These are phyloP conservation scores for Whalleya microplaca DNA, from an alignment of 2,329 filamentous ascomycete genomes.

Conservation along the genomic window DNA sequence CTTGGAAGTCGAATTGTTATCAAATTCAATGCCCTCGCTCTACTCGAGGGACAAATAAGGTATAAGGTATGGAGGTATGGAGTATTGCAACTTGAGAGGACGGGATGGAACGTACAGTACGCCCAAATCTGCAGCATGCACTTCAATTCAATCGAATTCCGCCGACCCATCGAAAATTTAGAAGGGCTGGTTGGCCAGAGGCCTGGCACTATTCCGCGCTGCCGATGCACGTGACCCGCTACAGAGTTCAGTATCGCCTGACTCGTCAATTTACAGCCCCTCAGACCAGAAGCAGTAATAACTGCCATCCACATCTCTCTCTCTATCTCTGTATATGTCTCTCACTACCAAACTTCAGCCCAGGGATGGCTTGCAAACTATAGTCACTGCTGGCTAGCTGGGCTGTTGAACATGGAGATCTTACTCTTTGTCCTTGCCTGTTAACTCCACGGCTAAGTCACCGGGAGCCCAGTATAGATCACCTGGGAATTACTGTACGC, in stretches of 20 bases:
- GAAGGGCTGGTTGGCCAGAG: not conserved
- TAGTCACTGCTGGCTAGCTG: not conserved
- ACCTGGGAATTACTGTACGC: not conserved
- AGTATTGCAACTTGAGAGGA: slow-evolving; percentile 22
- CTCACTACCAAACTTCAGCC: not conserved
- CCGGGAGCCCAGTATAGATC: not conserved
- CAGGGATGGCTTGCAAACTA: not conserved
- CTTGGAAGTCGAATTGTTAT: slow-evolving; percentile 3
- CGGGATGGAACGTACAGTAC: not conserved
- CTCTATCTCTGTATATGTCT: too few relatives aligned
- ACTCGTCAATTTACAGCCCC: not conserved
- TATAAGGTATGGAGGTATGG: slow-evolving; percentile 11
- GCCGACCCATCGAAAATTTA: not conserved
- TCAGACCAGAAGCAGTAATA: not conserved
- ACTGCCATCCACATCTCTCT: too few relatives aligned
- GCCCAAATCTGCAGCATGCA: not conserved
- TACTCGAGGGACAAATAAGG: slow-evolving; percentile 14
- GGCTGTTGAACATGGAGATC: not conserved
- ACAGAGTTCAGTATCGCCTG: slow-evolving; percentile 3
- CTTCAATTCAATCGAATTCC: not conserved
- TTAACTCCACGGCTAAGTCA: not conserved
- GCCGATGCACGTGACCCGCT: slow-evolving; percentile 17
- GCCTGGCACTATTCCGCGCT: slow-evolving; percentile 14
- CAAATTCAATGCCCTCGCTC: slow-evolving; percentile 12
- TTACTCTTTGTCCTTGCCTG: not conserved